phyloP scores from a whole-genome alignment of 2,329 filamentous ascomycete genomes.

The Colletotrichum tanaceti region DNA sequence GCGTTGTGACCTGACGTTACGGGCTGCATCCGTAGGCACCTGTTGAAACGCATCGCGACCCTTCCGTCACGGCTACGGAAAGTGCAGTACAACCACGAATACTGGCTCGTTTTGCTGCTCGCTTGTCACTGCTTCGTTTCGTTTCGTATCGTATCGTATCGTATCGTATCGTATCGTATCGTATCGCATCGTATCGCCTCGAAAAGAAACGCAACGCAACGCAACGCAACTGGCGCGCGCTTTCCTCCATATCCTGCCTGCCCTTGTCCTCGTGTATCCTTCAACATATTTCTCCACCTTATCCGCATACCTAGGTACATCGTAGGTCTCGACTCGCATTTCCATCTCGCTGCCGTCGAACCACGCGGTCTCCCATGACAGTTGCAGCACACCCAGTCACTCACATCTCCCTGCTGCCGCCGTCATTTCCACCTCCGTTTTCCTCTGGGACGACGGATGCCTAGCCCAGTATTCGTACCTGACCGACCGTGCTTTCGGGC shows the following conservation, averaged over 20 bases:
- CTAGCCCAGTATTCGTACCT: constrained; percentile 1
- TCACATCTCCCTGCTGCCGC: constrained; percentile 1
- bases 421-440: neutral
- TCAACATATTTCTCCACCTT: neutral
- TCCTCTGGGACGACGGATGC: neutral
- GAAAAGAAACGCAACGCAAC: constrained; percentile 5
- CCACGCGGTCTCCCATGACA: neutral
- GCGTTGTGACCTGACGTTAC: neutral
- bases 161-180: constrained; percentile 20
- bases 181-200: neutral
- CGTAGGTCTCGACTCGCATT: neutral
- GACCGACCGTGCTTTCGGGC: neutral
- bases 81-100: neutral
- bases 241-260: neutral
- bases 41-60: constrained; percentile 6
- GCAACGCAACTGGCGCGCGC: constrained; percentile 18
- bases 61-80: neutral
- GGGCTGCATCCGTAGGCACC: neutral
- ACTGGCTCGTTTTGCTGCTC: neutral
- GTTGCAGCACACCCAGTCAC: neutral
- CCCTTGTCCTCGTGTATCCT: neutral
- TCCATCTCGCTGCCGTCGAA: neutral
- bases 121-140: constrained; percentile 16
- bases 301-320: no score
- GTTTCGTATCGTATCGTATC: constrained; percentile 8